Evolutionary conservation across 2,329 filamentous ascomycete species (phyloP).

Genomic region (Penicillium rolfsii): DNA sequence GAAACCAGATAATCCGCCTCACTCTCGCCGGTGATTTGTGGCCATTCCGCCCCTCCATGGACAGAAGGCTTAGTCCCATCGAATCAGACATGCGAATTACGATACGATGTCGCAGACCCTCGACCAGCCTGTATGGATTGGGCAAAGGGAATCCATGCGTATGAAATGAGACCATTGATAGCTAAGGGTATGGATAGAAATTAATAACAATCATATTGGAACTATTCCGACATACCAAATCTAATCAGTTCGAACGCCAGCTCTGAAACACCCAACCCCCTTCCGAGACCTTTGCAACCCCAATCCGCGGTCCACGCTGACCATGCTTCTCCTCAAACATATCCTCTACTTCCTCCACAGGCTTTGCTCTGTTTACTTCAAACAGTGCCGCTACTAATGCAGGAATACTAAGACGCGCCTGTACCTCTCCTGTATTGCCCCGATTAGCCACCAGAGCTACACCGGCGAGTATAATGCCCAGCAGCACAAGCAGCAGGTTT

Average conservation of each 20-base stretch:
- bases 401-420: not conserved
- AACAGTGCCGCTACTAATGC: not conserved
- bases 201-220: too few relatives aligned
- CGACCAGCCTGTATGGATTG: too few relatives aligned
- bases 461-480: not conserved
- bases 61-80: too few relatives aligned
- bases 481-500: not conserved
- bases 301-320: not conserved
- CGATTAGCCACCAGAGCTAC: not conserved
- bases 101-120: too few relatives aligned
- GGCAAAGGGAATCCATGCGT: too few relatives aligned
- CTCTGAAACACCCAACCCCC: conserved; percentile 1
- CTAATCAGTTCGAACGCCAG: not conserved
- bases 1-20: too few relatives aligned
- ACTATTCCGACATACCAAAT: too few relatives aligned
- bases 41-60: too few relatives aligned
- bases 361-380: not conserved
- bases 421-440: conserved; percentile 1
- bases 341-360: not conserved
- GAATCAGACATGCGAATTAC: too few relatives aligned
- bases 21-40: too few relatives aligned
- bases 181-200: too few relatives aligned
- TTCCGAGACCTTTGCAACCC: not conserved
- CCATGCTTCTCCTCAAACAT: not conserved
- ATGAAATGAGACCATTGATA: too few relatives aligned